These are phyloP conservation scores for Aspergillus phoenicis DNA, from an alignment of 2,329 filamentous ascomycete genomes.

Conservation along the genomic window DNA sequence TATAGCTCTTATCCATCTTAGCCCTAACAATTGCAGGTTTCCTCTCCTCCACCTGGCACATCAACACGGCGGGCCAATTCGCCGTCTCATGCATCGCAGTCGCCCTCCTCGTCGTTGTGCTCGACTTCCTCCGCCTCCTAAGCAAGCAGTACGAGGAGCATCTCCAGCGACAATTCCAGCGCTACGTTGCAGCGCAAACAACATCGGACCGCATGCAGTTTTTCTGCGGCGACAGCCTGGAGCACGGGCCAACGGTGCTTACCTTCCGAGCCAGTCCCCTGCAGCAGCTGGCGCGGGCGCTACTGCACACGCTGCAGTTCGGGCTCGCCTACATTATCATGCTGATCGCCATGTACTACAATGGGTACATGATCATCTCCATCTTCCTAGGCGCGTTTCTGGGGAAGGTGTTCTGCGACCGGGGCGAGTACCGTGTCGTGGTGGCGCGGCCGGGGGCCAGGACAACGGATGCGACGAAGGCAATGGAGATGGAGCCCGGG, in stretches of 20 bases:
- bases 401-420: constrained; percentile 19
- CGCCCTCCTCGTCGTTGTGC: constrained; percentile 13
- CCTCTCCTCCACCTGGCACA: constrained; percentile 17
- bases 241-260: background rate
- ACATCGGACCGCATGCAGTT: constrained; percentile 3
- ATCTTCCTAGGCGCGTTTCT: constrained; percentile 18
- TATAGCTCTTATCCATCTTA: no score
- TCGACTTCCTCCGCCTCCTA: constrained; percentile 18
- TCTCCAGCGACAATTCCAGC: constrained; percentile 18
- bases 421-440: constrained; percentile 17
- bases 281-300: constrained; percentile 18
- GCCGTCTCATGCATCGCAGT: constrained; percentile 21
- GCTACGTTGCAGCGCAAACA: constrained; percentile 11
- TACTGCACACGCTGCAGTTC: constrained; percentile 15
- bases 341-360: constrained; percentile 20
- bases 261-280: constrained; percentile 17
- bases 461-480: background rate
- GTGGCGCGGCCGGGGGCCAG: background rate
- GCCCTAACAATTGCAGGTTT: constrained; percentile 2
- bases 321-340: constrained; percentile 18
- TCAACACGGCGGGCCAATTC: constrained; percentile 17
- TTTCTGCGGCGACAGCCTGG: constrained; percentile 6
- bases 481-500: background rate
- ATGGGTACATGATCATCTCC: constrained; percentile 21
- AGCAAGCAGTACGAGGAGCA: constrained; percentile 18